phyloP scores from a whole-genome alignment of 2,329 filamentous ascomycete species.

The Claviceps capensis region DNA sequence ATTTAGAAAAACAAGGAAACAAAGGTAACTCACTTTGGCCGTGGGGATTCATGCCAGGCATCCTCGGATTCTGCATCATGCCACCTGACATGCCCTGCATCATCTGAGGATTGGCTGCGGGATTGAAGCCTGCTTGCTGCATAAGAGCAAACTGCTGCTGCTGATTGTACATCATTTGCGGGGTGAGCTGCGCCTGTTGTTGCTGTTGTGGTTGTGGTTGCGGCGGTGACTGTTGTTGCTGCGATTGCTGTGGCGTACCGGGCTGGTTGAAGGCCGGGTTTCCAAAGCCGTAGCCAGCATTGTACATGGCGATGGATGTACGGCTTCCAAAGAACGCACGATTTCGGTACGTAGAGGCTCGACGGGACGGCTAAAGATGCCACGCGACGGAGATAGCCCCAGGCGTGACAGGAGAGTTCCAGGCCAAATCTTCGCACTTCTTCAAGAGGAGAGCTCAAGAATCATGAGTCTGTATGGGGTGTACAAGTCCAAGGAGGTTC shows the following conservation, averaged over 20 bases:
- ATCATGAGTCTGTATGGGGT: not conserved
- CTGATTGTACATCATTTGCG: conserved; percentile 46
- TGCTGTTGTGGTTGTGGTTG: conserved; percentile 17
- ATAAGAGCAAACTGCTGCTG: conserved; percentile 42
- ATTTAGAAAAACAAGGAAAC: not conserved
- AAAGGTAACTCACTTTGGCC: conserved; percentile 39
- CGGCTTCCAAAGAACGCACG: not conserved
- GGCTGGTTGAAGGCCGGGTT: conserved; percentile 33
- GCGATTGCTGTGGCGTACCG: conserved; percentile 18
- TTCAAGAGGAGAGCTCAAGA: not conserved
- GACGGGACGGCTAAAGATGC: not conserved
- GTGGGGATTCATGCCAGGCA: conserved; percentile 46
- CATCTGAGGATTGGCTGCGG: conserved; percentile 39
- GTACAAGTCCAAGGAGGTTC: not conserved
- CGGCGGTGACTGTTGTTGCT: conserved; percentile 16
- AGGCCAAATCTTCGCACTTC: not conserved
- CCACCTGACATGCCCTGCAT: conserved; percentile 39
- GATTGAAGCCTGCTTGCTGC: conserved; percentile 36
- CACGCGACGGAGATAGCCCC: not conserved
- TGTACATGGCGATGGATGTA: conserved; percentile 31
- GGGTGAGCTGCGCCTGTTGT: conserved; percentile 25
- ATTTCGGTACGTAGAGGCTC: not conserved
- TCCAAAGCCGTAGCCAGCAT: conserved; percentile 40
- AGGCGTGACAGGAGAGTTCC: too few species aligned
- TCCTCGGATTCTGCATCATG: conserved; percentile 50